phyloP scores from a whole-genome alignment of 768 basidiomycete genomes.

The Boletus subcaerulescens region DNA sequence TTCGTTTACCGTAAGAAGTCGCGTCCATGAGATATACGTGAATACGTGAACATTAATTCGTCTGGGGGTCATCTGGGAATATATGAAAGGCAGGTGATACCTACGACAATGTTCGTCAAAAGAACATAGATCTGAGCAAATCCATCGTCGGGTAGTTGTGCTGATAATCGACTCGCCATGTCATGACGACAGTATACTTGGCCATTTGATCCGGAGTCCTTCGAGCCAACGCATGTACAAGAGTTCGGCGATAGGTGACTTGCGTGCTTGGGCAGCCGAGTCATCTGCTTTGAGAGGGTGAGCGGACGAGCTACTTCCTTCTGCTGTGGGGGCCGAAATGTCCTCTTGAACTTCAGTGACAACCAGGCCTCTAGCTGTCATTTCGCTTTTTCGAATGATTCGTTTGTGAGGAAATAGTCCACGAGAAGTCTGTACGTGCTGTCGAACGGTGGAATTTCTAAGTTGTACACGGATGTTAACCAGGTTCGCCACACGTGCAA shows the following conservation, averaged over 20 bases:
- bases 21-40: constrained; percentile 12
- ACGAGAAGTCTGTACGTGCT: constrained; percentile 79
- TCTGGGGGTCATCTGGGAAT: not conserved
- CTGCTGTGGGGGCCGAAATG: constrained; percentile 48
- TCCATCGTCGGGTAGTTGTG: not conserved
- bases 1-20: constrained; percentile 2
- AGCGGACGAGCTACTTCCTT: constrained; percentile 28
- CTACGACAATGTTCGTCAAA: too few relatives aligned
- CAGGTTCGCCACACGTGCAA: not conserved
- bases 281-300: constrained; percentile 37
- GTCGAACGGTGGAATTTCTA: constrained; percentile 76
- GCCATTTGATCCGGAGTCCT: constrained; percentile 89
- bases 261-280: constrained; percentile 44
- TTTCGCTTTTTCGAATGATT: constrained; percentile 75
- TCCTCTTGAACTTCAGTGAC: constrained; percentile 83
- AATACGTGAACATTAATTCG: constrained; percentile 8
- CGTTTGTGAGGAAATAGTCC: constrained; percentile 79
- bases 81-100: too few relatives aligned
- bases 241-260: constrained; percentile 91
- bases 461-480: constrained; percentile 4
- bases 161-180: not conserved
- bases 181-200: constrained; percentile 51
- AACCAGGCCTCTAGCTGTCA: constrained; percentile 80
- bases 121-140: not conserved
- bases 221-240: constrained; percentile 98